Conservation (phyloP, 2,329 filamentous ascomycete genomes). For the Zymoseptoria passerinii region DNA sequence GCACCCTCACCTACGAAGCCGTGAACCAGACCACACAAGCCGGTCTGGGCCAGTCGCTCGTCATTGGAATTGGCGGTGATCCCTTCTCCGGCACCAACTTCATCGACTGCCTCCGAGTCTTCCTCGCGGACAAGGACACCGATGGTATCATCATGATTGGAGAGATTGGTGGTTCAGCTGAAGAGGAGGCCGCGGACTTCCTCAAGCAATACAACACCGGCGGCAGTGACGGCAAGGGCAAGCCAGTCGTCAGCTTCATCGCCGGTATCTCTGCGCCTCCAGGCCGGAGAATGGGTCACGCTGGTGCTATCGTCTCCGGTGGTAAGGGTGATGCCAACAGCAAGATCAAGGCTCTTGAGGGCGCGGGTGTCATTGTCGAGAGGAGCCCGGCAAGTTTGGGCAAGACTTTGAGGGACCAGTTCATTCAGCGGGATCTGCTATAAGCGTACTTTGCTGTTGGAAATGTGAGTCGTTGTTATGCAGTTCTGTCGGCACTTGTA, state of each 20-base stretch:
- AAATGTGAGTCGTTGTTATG: background rate
- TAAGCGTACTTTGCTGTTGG: conserved; percentile 39
- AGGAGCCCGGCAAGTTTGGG: conserved; percentile 84
- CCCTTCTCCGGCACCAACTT: conserved; percentile 99
- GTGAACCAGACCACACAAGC: conserved; percentile 99
- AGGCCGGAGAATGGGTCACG: conserved; percentile 96
- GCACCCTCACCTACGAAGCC: conserved; percentile 97
- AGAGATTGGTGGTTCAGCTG: conserved; percentile 93
- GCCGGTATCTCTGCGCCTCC: conserved; percentile 96
- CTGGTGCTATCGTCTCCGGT: conserved; percentile 93
- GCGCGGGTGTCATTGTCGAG: conserved; percentile 91
- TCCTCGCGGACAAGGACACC: conserved; percentile 90
- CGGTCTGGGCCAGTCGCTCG: conserved; percentile 93
- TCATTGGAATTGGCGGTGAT: conserved; percentile 96
- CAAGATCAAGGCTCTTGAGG: conserved; percentile 92
- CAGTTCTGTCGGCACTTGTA: background rate
- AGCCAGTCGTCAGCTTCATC: conserved; percentile 97
- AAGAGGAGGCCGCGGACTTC: conserved; percentile 98
- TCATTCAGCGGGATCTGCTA: conserved; percentile 90
- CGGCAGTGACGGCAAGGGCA: conserved; percentile 50
- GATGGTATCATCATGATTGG: conserved; percentile 99
- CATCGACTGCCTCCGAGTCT: conserved; percentile 97
- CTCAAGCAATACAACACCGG: conserved; percentile 78
- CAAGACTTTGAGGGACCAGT: conserved; percentile 90
- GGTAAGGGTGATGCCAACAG: conserved; percentile 97